Evolutionary conservation across 2,329 filamentous ascomycete species (phyloP).

Genomic region (Claviceps sp.): DNA sequence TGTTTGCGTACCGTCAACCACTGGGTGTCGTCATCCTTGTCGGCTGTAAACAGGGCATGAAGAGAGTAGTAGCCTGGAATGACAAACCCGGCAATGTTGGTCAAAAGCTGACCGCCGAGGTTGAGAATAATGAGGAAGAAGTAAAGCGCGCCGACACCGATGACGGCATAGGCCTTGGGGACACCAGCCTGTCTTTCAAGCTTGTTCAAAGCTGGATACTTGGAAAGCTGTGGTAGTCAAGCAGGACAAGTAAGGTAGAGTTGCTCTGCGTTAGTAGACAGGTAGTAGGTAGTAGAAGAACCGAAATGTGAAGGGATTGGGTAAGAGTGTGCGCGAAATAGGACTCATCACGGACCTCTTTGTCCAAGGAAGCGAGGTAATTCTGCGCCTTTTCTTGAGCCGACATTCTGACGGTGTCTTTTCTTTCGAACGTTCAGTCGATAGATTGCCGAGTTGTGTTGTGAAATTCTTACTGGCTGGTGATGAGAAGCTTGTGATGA

Average conservation of each 20-base stretch:
- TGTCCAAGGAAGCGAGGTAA: conserved; percentile 68
- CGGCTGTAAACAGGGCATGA: conserved; percentile 57
- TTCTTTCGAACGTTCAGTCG: conserved; percentile 5
- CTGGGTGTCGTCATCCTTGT: conserved; percentile 70
- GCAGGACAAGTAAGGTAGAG: neutral
- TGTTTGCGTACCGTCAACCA: conserved; percentile 51
- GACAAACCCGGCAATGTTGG: conserved; percentile 74
- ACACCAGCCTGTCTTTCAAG: conserved; percentile 73
- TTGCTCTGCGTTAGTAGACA: conserved; percentile 9
- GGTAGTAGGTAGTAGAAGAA: conserved; percentile 15
- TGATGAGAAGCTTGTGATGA: conserved; percentile 8
- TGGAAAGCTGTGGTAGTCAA: conserved; percentile 50
- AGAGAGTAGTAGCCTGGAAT: conserved; percentile 79
- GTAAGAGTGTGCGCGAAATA: neutral
- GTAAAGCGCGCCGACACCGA: conserved; percentile 66
- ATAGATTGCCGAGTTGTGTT: conserved; percentile 4
- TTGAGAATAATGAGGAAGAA: conserved; percentile 91
- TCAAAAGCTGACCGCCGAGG: conserved; percentile 76
- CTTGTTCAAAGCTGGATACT: conserved; percentile 73
- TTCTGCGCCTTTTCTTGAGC: conserved; percentile 65
- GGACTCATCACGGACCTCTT: conserved; percentile 49
- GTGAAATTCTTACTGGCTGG: neutral
- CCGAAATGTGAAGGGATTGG: neutral
- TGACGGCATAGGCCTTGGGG: conserved; percentile 73
- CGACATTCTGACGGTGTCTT: conserved; percentile 39